These are phyloP conservation scores for Camptophora hylomeconis DNA, from an alignment of 2,329 filamentous ascomycete genomes.

Conservation along the genomic window DNA sequence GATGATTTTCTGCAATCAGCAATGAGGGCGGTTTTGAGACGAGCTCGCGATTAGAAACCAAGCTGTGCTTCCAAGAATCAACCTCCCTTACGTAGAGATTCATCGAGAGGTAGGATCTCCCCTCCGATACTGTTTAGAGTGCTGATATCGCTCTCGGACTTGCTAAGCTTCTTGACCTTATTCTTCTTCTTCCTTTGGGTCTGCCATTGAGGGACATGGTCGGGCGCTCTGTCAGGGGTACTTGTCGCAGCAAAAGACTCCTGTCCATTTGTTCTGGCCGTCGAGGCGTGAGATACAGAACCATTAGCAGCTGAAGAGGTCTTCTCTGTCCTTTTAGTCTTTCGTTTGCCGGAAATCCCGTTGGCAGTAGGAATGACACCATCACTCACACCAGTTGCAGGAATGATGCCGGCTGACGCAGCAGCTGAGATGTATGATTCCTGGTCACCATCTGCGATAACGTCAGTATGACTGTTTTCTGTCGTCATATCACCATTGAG, in stretches of 20 bases:
- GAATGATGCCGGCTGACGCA: no score
- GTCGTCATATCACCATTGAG: no score
- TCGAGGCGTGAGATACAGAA: slow-evolving; percentile 21
- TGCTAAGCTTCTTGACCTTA: slow-evolving; percentile 27
- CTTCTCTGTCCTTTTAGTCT: no score
- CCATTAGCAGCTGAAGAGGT: slow-evolving; percentile 12
- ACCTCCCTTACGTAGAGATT: slow-evolving; percentile 32
- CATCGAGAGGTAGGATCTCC: slow-evolving; percentile 29
- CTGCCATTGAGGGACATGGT: slow-evolving; percentile 26
- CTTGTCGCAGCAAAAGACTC: slow-evolving; percentile 19
- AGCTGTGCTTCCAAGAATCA: slow-evolving; percentile 22
- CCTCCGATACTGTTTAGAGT: slow-evolving; percentile 20
- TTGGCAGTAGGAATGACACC: no score
- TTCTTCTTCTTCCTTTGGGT: slow-evolving; percentile 28
- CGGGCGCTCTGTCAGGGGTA: slow-evolving; percentile 13
- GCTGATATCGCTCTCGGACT: slow-evolving; percentile 21
- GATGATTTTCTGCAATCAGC: no score
- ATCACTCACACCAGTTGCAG: no score
- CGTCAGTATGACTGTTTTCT: no score
- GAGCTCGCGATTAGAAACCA: no score
- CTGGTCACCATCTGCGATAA: no score
- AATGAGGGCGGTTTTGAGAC: no score
- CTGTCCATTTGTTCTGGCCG: slow-evolving; percentile 20
- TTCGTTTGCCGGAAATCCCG: no score
- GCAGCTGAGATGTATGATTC: no score